These are phyloP conservation scores for Penicillium robsamsonii DNA, from an alignment of 495 filamentous ascomycete genomes.

Conservation along the genomic window DNA sequence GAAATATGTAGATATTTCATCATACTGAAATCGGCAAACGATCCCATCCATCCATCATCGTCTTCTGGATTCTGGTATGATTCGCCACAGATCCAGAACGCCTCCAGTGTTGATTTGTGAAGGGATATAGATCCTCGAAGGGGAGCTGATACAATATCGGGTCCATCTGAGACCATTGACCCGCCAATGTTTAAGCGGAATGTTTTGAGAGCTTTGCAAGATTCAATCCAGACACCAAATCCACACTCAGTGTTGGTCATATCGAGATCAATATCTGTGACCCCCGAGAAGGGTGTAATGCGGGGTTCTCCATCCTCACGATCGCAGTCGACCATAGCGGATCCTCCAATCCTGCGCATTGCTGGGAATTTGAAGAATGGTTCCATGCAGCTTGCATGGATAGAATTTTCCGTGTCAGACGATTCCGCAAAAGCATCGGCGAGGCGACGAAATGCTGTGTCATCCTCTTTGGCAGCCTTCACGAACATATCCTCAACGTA, in stretches of 20 bases:
- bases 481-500: background rate
- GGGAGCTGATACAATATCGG: background rate
- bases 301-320: background rate
- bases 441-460: background rate
- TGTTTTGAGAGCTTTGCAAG: background rate
- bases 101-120: background rate
- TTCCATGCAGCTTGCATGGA: background rate
- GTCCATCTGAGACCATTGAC: background rate
- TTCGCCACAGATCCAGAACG: background rate
- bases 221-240: background rate
- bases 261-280: background rate
- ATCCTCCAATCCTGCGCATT: background rate
- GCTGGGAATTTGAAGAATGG: slow-evolving; percentile 2
- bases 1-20: background rate
- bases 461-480: background rate
- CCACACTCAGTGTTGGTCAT: background rate
- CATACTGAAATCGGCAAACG: background rate
- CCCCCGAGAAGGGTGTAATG: background rate
- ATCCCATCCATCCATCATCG: background rate
- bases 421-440: background rate
- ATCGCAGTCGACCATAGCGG: background rate
- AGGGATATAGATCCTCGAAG: background rate
- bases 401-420: background rate
- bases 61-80: background rate
- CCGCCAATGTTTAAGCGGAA: background rate